Evolutionary conservation across 176 grass and related monocot genomes (phyloP).

Genomic region (Oryza glumipatula): DNA sequence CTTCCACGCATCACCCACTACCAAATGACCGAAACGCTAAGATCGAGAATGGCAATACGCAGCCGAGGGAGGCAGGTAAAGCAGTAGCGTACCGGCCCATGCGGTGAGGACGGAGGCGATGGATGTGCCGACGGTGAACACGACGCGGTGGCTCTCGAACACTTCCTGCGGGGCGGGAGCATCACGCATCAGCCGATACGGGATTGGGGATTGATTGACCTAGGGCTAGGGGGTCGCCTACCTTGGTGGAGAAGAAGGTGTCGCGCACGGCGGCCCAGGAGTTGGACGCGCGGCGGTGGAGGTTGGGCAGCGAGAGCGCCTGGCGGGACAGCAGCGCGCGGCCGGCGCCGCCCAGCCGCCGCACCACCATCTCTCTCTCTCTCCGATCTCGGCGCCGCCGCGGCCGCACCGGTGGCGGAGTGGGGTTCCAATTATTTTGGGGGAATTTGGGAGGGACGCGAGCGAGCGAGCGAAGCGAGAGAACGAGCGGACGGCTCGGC

Average conservation of each 20-base stretch:
- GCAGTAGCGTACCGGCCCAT: conserved; percentile 67
- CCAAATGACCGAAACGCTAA: neutral
- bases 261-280: conserved; percentile 75
- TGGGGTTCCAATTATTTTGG: neutral
- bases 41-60: neutral
- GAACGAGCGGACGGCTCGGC: neutral
- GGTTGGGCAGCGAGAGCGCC: conserved; percentile 45
- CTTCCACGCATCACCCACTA: neutral
- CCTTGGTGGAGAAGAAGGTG: conserved; percentile 92
- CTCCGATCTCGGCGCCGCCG: neutral
- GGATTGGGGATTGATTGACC: neutral
- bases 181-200: neutral
- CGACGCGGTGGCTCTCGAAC: conserved; percentile 84
- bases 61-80: neutral
- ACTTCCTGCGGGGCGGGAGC: conserved; percentile 49
- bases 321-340: conserved; percentile 43
- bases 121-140: conserved; percentile 90
- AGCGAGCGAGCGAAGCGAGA: neutral
- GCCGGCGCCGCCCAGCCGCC: conserved; percentile 56
- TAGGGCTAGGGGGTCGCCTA: neutral
- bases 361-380: conserved; percentile 58
- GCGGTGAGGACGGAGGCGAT: conserved; percentile 88
- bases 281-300: conserved; percentile 68
- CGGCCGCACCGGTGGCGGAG: neutral
- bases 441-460: neutral